These are phyloP conservation scores for Spinellus fusiger DNA, from an alignment of 192 early-diverging fungal species.

Conservation along the genomic window DNA sequence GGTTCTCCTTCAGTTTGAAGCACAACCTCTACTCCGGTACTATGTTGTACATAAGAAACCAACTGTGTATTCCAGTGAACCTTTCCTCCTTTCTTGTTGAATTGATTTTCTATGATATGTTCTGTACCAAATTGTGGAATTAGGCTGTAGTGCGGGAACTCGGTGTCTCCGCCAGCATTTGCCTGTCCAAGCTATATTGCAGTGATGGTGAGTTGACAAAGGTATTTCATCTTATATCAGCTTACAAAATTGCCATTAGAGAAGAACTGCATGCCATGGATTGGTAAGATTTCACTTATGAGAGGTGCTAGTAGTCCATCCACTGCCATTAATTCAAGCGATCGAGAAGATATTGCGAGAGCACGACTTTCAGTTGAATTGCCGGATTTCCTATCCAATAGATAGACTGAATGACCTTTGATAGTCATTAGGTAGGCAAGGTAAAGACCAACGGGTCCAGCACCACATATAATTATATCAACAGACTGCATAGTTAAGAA, in stretches of 20 bases:
- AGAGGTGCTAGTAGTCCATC: no score
- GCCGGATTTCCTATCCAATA: constrained; percentile 3
- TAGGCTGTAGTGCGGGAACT: constrained; percentile 15
- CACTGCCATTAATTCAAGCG: constrained; percentile 10
- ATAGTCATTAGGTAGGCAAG: constrained; percentile 13
- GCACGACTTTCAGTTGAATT: constrained; percentile 18
- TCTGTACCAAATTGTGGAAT: constrained; percentile 16
- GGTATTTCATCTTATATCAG: no score
- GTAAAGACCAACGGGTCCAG: constrained; percentile 19
- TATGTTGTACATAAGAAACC: constrained; percentile 11
- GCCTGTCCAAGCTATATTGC: neutral
- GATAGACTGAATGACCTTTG: constrained; percentile 9
- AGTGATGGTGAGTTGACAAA: no score
- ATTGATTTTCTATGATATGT: neutral
- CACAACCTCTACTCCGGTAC: neutral
- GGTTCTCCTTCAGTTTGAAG: neutral
- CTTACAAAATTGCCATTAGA: no score
- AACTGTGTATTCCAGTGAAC: constrained; percentile 10
- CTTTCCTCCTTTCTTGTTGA: neutral
- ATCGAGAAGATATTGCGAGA: constrained; percentile 11
- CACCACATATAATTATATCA: constrained; percentile 23
- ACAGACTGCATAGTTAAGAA: neutral
- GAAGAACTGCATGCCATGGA: no score
- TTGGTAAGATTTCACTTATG: no score
- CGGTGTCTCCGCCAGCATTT: constrained; percentile 5